These are phyloP conservation scores for Hypoxylon sp. DNA, from an alignment of 2,329 filamentous ascomycete genomes.

Conservation along the genomic window DNA sequence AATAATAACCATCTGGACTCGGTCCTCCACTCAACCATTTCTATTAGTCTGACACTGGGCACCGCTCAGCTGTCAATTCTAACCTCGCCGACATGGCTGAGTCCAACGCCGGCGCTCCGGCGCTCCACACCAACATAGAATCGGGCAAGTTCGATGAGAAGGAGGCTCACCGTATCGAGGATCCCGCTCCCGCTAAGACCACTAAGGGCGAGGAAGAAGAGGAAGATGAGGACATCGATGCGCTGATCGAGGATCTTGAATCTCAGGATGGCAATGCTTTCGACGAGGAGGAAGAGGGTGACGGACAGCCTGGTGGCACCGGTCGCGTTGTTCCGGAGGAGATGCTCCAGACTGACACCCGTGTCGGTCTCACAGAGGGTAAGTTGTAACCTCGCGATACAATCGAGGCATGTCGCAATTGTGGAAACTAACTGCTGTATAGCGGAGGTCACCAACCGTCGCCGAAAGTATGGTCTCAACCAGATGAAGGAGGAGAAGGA, in stretches of 20 bases:
- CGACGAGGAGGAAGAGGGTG: conserved; percentile 74
- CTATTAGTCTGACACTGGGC: conserved; percentile 39
- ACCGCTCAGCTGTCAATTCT: conserved; percentile 46
- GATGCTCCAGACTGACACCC: conserved; percentile 82
- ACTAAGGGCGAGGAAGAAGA: conserved; percentile 71
- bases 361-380: conserved; percentile 77
- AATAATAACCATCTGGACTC: conserved; percentile 34
- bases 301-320: conserved; percentile 66
- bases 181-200: conserved; percentile 57
- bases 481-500: conserved; percentile 94
- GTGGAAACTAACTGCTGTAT: conserved; percentile 32
- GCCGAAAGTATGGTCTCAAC: conserved; percentile 83
- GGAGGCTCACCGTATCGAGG: conserved; percentile 58
- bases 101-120: conserved; percentile 67
- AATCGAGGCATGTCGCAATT: conserved; percentile 68
- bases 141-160: conserved; percentile 77
- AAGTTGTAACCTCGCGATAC: conserved; percentile 70
- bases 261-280: conserved; percentile 80
- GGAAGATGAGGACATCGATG: conserved; percentile 87
- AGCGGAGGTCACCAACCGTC: conserved; percentile 57
- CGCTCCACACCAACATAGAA: conserved; percentile 75
- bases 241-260: conserved; percentile 89
- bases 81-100: conserved; percentile 67
- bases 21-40: conserved; percentile 31
- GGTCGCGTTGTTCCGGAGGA: conserved; percentile 76